Conservation (phyloP, 495 filamentous ascomycete genomes). For the Penicillium nucicola region DNA sequence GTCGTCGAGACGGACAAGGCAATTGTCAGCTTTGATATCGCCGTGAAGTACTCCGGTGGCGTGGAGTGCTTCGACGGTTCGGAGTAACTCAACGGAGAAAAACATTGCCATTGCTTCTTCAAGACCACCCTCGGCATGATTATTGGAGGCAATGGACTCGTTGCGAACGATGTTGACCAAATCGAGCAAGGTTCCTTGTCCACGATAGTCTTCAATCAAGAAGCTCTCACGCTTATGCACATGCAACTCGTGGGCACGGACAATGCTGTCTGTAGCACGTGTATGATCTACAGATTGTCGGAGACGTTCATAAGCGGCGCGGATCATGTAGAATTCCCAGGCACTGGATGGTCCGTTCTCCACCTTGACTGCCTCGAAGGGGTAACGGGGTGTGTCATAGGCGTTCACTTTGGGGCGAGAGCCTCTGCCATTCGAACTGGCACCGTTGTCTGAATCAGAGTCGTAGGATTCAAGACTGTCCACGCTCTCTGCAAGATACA, state of each 20-base stretch:
- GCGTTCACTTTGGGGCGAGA: slow-evolving; percentile 14
- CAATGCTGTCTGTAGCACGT: slow-evolving; percentile 69
- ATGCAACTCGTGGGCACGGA: slow-evolving; percentile 82
- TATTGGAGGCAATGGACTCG: slow-evolving; percentile 49
- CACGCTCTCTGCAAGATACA: slow-evolving; percentile 83
- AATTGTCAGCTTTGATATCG: slow-evolving; percentile 94
- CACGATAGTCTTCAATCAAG: slow-evolving; percentile 80
- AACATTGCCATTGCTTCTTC: slow-evolving; percentile 93
- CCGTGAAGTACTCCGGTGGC: slow-evolving; percentile 78
- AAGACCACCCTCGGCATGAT: slow-evolving; percentile 58
- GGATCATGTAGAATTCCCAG: slow-evolving; percentile 98
- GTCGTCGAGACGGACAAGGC: slow-evolving; percentile 76
- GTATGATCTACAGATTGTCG: slow-evolving; percentile 36
- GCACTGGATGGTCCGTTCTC: slow-evolving; percentile 75
- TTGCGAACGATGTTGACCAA: slow-evolving; percentile 81
- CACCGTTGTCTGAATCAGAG: slow-evolving; percentile 47
- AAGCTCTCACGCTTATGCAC: slow-evolving; percentile 83
- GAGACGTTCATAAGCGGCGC: slow-evolving; percentile 70
- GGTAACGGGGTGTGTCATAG: slow-evolving; percentile 37
- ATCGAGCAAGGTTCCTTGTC: slow-evolving; percentile 89
- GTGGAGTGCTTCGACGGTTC: slow-evolving; percentile 86
- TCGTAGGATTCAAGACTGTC: slow-evolving; percentile 39
- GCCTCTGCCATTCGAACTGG: slow-evolving; percentile 18
- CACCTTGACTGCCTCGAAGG: slow-evolving; percentile 86
- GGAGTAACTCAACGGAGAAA: slow-evolving; percentile 86